A percentile compares a stretch with the other conserved stretches of the same genome.
Conservation (phyloP, 2,329 filamentous ascomycete species). For the Xylaria sp. region DNA sequence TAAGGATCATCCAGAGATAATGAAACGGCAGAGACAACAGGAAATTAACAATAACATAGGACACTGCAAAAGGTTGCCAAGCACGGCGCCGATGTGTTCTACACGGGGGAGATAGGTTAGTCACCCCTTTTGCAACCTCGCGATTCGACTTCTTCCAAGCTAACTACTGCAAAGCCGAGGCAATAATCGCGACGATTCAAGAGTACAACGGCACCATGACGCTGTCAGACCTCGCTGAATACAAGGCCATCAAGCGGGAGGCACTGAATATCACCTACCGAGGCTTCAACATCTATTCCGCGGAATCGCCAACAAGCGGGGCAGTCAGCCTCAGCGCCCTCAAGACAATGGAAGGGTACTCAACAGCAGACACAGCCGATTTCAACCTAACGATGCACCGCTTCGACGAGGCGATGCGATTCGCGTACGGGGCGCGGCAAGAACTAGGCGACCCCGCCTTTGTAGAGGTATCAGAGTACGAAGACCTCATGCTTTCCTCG, state of each 20-base stretch:
- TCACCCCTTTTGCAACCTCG: slow-evolving; percentile 20
- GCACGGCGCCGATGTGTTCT: slow-evolving; percentile 78
- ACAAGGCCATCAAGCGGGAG: slow-evolving; percentile 72
- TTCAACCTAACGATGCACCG: slow-evolving; percentile 80
- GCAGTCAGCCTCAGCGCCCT: slow-evolving; percentile 78
- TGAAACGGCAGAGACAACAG: slow-evolving; percentile 39
- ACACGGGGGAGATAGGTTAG: slow-evolving; percentile 71
- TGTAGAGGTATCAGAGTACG: slow-evolving; percentile 70
- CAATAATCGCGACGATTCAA: slow-evolving; percentile 76
- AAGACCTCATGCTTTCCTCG: slow-evolving; percentile 73
- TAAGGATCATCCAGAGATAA: slow-evolving; percentile 22
- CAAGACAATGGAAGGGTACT: slow-evolving; percentile 85
- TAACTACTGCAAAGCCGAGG: slow-evolving; percentile 64
- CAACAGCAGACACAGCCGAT: slow-evolving; percentile 62
- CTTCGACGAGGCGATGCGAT: slow-evolving; percentile 88
- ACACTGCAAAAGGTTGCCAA: slow-evolving; percentile 81
- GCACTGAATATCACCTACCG: slow-evolving; percentile 73
- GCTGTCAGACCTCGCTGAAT: slow-evolving; percentile 59
- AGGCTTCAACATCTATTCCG: slow-evolving; percentile 74
- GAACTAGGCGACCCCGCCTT: slow-evolving; percentile 85
- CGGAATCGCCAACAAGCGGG: slow-evolving; percentile 81
- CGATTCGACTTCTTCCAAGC: slow-evolving; percentile 33
- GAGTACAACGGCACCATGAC: slow-evolving; percentile 80
- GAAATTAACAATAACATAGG: slow-evolving; percentile 51
- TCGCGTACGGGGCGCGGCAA: slow-evolving; percentile 83